A percentile compares a stretch with the other conserved stretches of the same genome.
Conservation (phyloP, 1,139 yeast species). For the Geotrichum klebahnii region DNA sequence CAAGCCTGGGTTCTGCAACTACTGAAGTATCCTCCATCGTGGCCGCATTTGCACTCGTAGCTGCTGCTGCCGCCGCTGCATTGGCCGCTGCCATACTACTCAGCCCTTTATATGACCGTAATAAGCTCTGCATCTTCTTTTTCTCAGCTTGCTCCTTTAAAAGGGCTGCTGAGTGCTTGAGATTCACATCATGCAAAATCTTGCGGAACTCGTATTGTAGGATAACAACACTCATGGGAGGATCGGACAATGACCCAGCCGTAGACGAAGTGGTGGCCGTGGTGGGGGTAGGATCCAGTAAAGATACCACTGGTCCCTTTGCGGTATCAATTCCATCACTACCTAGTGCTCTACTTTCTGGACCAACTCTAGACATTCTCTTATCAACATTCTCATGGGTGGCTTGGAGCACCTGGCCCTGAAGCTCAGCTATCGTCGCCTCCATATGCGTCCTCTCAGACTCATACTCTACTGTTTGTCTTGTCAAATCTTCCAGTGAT, state of each 20-base stretch:
- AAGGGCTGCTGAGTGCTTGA: constrained; percentile 56
- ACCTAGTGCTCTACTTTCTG: constrained; percentile 5
- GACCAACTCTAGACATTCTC: constrained; percentile 29
- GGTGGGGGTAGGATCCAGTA: constrained; percentile 5
- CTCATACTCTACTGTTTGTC: constrained; percentile 40
- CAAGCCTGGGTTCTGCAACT: not conserved
- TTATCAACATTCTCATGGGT: constrained; percentile 27
- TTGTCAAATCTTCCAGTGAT: constrained; percentile 39
- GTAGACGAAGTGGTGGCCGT: not conserved
- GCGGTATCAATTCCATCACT: not conserved
- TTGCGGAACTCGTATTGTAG: constrained; percentile 68
- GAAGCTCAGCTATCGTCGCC: constrained; percentile 32
- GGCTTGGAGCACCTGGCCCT: constrained; percentile 27
- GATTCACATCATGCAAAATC: constrained; percentile 60
- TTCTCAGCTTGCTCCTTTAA: constrained; percentile 55
- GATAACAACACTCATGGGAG: constrained; percentile 36
- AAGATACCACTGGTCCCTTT: not conserved
- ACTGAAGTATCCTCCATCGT: not conserved
- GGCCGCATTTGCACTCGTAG: not conserved
- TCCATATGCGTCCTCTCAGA: constrained; percentile 36
- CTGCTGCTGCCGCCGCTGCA: not conserved
- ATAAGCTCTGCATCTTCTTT: constrained; percentile 47
- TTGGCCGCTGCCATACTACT: constrained; percentile 2
- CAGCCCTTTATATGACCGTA: constrained; percentile 26
- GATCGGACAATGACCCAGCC: constrained; percentile 9